These are phyloP conservation scores for Fusarium subglutinans DNA, from an alignment of 2,329 filamentous ascomycete genomes.

Conservation along the genomic window DNA sequence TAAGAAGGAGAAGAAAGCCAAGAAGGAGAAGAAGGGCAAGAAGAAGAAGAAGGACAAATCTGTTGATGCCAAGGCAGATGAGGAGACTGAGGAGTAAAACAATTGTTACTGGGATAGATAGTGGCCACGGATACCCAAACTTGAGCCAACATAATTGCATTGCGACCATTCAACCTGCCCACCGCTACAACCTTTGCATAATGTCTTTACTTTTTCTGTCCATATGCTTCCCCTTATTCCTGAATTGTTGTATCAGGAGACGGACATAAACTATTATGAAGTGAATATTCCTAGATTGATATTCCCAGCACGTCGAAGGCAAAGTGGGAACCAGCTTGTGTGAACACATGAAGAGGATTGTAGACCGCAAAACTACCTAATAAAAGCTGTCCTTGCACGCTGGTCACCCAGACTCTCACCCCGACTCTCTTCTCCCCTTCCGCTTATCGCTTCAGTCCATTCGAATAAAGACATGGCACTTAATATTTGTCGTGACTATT, in stretches of 20 bases:
- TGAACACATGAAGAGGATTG: neutral
- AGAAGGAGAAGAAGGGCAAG: neutral
- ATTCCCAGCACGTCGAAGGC: neutral
- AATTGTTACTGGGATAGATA: constrained; percentile 3
- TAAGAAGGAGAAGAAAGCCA: neutral
- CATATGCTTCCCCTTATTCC: neutral
- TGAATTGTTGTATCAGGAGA: neutral
- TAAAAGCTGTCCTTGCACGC: neutral
- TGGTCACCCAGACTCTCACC: neutral
- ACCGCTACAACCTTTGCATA: neutral
- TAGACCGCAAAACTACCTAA: neutral
- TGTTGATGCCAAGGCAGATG: constrained; percentile 3
- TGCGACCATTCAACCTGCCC: neutral
- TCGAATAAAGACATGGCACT: too few relatives aligned
- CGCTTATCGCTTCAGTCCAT: neutral
- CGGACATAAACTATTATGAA: neutral
- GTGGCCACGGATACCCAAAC: constrained; percentile 34
- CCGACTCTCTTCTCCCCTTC: neutral
- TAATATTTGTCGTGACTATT: neutral
- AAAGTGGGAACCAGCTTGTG: neutral
- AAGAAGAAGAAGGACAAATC: constrained; percentile 14
- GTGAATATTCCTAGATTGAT: neutral
- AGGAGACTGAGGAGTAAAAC: constrained; percentile 24
- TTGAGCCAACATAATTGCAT: neutral
- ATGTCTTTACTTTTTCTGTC: neutral